phyloP scores from a whole-genome alignment of 2,329 filamentous ascomycete species.

The Aphanocladium album region DNA sequence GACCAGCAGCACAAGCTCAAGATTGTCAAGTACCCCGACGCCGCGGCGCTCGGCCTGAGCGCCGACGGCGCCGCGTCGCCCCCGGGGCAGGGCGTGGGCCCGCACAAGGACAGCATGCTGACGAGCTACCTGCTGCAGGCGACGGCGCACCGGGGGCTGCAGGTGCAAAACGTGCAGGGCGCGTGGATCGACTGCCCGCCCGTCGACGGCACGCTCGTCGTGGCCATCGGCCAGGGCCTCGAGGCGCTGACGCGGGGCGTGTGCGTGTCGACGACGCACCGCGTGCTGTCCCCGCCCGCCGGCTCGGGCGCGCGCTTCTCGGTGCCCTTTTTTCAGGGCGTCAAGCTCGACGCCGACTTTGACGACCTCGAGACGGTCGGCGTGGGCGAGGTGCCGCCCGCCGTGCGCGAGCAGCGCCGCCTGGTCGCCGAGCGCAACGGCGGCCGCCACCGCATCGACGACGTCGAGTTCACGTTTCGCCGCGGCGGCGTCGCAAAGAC shows the following conservation, averaged over 20 bases:
- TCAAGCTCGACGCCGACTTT: slow-evolving; percentile 72
- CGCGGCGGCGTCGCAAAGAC: slow-evolving; percentile 61
- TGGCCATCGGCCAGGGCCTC: slow-evolving; percentile 81
- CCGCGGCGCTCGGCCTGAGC: slow-evolving; percentile 49
- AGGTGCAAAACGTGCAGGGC: slow-evolving; percentile 75
- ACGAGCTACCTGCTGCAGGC: slow-evolving; percentile 78
- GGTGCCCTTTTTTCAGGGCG: slow-evolving; percentile 85
- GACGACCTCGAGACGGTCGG: slow-evolving; percentile 64
- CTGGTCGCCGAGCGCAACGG: slow-evolving; percentile 52
- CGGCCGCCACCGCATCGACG: slow-evolving; percentile 59
- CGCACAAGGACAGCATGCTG: slow-evolving; percentile 83
- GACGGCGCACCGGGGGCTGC: slow-evolving; percentile 67
- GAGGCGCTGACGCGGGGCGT: slow-evolving; percentile 82
- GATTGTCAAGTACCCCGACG: slow-evolving; percentile 80
- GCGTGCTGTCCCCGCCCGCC: slow-evolving; percentile 68
- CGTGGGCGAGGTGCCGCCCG: slow-evolving; percentile 55
- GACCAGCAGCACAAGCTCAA: slow-evolving; percentile 81
- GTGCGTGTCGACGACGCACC: slow-evolving; percentile 75
- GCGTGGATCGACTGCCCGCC: slow-evolving; percentile 81
- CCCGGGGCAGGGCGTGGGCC: slow-evolving; percentile 65
- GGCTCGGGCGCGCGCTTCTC: slow-evolving; percentile 70
- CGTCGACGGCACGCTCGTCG: slow-evolving; percentile 70
- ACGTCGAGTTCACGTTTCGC: slow-evolving; percentile 83
- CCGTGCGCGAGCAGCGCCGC: slow-evolving; percentile 57
- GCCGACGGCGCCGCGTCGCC: slow-evolving; percentile 27